Evolutionary conservation across 371 early-diverging fungal species (phyloP), one percentile per base, ranked within the genome.

Genomic region (Mucor circinelloides): DNA sequence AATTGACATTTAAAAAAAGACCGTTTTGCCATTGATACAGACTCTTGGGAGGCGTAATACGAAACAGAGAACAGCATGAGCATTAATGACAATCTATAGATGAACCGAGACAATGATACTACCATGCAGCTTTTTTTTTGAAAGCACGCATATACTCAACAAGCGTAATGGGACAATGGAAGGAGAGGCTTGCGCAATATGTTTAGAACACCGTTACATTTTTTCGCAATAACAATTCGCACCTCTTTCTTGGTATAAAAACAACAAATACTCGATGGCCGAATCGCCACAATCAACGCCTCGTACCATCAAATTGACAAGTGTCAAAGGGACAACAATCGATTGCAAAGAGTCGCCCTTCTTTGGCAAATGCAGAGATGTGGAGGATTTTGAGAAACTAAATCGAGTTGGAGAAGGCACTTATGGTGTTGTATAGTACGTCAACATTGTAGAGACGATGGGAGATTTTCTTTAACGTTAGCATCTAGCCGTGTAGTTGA

Each of bases 381-480:
- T 90, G 0, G 88, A 90, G 21, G 86, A 87, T 38, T 92, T 87
- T 69, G 81, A 89, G 60, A 89, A 89, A 67, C 64, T 90, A n/a
- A 86, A 86, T 71, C 81, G 88, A 61, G 82, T 92, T 4, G 92
- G 92, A 50, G 90, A 92, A 71, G 94, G 94, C 63, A 93, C 94
- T 19, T 93, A 93, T 73, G 97, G 96, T n/a, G 89, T 94, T 23
- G 96, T 96, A 7, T 95, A 89, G 88, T 87, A 84, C 74, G 86
- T 76, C 42, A 10, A 48, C 9, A 21, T 21, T 19, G 7, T 21
- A 2, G 9, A 4, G 34, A 34, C 1, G 34, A 1, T 6, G 34
- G 34, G 34, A 34, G 34, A 34, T 34, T 34, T 9, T 34, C 34
- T 34, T 10, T 54, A 30, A 30, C 54, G 2, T 17, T 25, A 28